Evolutionary conservation across 768 basidiomycete genomes (phyloP), one percentile per base, ranked within the genome.

Genomic region (Candolleomyces eurysporus): DNA sequence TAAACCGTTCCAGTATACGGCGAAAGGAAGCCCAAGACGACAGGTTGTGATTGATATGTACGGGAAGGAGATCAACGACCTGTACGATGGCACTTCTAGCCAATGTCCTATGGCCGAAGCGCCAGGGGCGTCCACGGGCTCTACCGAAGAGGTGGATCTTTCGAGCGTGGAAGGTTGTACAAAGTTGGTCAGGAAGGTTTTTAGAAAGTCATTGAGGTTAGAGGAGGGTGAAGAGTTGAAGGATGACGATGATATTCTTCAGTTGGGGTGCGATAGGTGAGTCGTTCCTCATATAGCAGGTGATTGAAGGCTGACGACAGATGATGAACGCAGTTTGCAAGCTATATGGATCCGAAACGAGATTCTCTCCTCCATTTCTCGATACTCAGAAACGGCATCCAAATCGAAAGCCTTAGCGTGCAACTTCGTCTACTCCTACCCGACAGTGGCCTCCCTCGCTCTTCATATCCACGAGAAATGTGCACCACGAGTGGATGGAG

Each of bases 41-140:
- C 42, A 45, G 78, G 75, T 84, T 54, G 54, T 81, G 5, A 69
- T 80, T 31, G 64, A 76, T 0, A 69, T 71, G 0, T 82, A 83
- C 63, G 71, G 70, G 7, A 60, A 65, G 0, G 83, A 83, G 61
- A 81, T 82, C 58, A 67, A 78, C 36, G 70, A 67, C 1, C 43
- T 75, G 11, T 82, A 82, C 61, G 61, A 64, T 6, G 60, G 64
- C 26, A 61, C 64, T 21, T 11, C 36, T 6, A 36, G 36, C 36
- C 36, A 36, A 11, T 36, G 36, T 36, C 8, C 39, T 46, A 11
- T 39, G 42, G 40, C 14, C 0, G 54, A 22, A 40, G 14, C 16
- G 17, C 4, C 70, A 69, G 39, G 67, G 69, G 45, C 22, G 10
- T 30, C 32, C 4, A 32, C 51, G 17, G 45, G 60, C 19, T 36